A percentile compares a stretch with the other conserved stretches of the same genome.
Conservation (phyloP, 2,329 filamentous ascomycete species). For the Myrmaecium sp. region DNA sequence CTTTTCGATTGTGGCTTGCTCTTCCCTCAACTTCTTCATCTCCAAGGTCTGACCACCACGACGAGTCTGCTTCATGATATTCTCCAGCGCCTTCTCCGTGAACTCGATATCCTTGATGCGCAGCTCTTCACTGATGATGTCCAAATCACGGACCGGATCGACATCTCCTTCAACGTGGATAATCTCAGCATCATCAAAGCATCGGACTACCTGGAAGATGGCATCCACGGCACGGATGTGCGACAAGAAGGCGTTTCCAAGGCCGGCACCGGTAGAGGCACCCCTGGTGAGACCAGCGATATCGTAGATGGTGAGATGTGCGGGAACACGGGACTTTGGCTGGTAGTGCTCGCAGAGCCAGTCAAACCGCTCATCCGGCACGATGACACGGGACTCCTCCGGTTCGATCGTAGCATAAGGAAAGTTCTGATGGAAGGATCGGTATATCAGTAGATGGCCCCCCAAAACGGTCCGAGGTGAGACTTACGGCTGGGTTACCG, state of each 20-base stretch:
- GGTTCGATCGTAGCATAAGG: conserved; percentile 98
- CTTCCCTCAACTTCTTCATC: conserved; percentile 93
- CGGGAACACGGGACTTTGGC: conserved; percentile 91
- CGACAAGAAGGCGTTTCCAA: conserved; percentile 94
- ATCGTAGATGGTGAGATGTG: conserved; percentile 95
- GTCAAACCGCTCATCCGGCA: conserved; percentile 90
- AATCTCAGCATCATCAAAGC: conserved; percentile 98
- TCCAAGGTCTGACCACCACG: conserved; percentile 89
- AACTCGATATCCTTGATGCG: conserved; percentile 98
- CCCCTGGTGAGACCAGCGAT: conserved; percentile 93
- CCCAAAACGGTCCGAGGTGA: conserved; percentile 4
- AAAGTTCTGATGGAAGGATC: conserved; percentile 54
- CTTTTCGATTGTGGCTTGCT: conserved; percentile 86
- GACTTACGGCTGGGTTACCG: conserved; percentile 82
- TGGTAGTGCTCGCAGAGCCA: conserved; percentile 95
- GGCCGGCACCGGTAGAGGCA: conserved; percentile 90
- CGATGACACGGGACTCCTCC: conserved; percentile 92
- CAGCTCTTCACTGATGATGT: conserved; percentile 93
- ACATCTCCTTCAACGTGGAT: conserved; percentile 99
- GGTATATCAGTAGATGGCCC: conserved; percentile 6
- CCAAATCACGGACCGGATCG: conserved; percentile 80
- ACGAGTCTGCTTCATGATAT: conserved; percentile 82
- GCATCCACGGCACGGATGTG: conserved; percentile 97
- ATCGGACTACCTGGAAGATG: conserved; percentile 92
- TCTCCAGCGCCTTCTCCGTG: conserved; percentile 85